These are phyloP conservation scores for Ophidiomyces ophidiicola DNA, from an alignment of 2,329 filamentous ascomycete species.

Conservation along the genomic window DNA sequence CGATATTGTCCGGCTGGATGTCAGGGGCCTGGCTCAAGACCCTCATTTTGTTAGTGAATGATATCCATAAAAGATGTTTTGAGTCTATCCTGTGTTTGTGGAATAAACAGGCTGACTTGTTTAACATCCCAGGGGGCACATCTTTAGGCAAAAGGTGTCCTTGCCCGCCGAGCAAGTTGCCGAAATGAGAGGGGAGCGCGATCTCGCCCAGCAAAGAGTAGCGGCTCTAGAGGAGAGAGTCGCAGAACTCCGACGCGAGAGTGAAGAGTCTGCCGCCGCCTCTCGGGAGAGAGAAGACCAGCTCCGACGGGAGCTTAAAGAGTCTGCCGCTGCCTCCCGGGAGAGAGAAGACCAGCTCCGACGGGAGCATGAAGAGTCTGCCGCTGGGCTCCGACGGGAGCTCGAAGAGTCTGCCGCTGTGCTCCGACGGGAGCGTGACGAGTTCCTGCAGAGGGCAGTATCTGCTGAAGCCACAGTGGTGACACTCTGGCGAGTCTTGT, in stretches of 20 bases:
- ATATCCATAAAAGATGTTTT: not conserved
- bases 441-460: not conserved
- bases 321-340: too few relatives aligned
- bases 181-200: not conserved
- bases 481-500: too few relatives aligned
- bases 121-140: not conserved
- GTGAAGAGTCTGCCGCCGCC: too few relatives aligned
- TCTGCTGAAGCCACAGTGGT: not conserved
- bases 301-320: too few relatives aligned
- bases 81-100: conserved; percentile 1
- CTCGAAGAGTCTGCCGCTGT: too few relatives aligned
- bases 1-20: not conserved
- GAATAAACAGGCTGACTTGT: not conserved
- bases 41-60: not conserved
- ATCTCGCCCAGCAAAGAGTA: not conserved
- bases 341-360: too few relatives aligned
- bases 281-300: too few relatives aligned
- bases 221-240: too few relatives aligned
- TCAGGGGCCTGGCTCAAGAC: not conserved
- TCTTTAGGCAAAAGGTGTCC: not conserved
- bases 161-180: not conserved
- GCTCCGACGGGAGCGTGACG: not conserved
- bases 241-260: too few relatives aligned
- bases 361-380: too few relatives aligned
- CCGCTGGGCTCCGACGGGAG: too few relatives aligned